phyloP scores from a whole-genome alignment of 805 yeast genomes.

The Grigorovia humatica region DNA sequence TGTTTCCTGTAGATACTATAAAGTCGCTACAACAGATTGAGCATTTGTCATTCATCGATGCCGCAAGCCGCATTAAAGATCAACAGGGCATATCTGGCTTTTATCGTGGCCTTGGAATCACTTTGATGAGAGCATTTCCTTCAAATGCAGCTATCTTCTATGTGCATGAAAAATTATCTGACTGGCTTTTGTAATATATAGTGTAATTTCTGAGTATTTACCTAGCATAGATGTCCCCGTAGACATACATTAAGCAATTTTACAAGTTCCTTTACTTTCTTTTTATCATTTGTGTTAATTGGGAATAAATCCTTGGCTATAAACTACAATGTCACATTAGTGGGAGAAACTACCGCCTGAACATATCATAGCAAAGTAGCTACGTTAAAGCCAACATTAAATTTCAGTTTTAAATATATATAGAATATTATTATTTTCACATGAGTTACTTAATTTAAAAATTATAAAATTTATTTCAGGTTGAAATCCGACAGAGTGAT shows the following conservation, averaged over 20 bases:
- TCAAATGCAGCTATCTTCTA: conserved; percentile 83
- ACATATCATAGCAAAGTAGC: too few species aligned
- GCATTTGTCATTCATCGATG: conserved; percentile 32
- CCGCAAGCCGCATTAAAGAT: conserved; percentile 33
- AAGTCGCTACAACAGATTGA: conserved; percentile 68
- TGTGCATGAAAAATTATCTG: conserved; percentile 45
- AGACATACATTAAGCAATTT: too few species aligned
- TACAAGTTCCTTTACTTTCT: too few species aligned
- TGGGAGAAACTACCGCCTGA: too few species aligned
- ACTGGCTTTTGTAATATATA: not conserved
- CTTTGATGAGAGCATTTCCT: conserved; percentile 72
- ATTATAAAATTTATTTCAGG: not conserved
- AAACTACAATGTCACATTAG: too few species aligned
- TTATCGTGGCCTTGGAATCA: conserved; percentile 77
- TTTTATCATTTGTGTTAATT: too few species aligned
- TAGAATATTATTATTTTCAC: not conserved
- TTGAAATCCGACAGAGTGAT: not conserved
- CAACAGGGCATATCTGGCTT: conserved; percentile 60
- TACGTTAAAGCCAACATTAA: too few species aligned
- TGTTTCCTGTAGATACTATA: conserved; percentile 85
- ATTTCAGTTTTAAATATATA: not conserved
- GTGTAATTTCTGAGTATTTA: too few species aligned
- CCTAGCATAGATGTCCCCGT: too few species aligned
- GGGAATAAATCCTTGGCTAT: too few species aligned
- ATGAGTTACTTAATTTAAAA: not conserved